Evolutionary conservation across 768 basidiomycete genomes (phyloP).

Genomic region (Floccularia luteovirens): DNA sequence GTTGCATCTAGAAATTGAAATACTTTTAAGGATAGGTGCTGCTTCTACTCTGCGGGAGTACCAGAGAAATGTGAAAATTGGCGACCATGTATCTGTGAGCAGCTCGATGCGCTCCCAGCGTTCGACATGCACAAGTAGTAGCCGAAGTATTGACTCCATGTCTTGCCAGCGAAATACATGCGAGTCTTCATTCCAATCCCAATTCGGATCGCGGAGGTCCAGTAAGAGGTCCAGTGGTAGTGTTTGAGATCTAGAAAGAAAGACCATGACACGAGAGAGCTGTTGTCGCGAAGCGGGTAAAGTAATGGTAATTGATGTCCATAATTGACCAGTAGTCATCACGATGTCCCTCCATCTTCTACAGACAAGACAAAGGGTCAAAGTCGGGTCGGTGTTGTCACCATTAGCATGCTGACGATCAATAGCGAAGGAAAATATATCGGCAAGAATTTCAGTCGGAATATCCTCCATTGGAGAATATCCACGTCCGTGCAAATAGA

Average conservation of each 20-base stretch:
- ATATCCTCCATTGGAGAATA: not conserved
- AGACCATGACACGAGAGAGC: conserved; percentile 25
- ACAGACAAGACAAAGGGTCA: conserved; percentile 38
- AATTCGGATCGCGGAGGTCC: conserved; percentile 51
- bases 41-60: conserved; percentile 23
- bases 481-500: not conserved
- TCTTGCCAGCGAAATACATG: conserved; percentile 34
- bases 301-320: conserved; percentile 41
- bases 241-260: conserved; percentile 35
- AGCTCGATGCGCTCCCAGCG: conserved; percentile 44
- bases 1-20: conserved; percentile 49
- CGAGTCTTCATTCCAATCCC: conserved; percentile 42
- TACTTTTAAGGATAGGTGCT: conserved; percentile 26
- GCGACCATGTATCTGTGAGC: conserved; percentile 55
- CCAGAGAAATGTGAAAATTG: conserved; percentile 44
- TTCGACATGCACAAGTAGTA: conserved; percentile 33
- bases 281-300: conserved; percentile 32
- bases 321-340: conserved; percentile 35
- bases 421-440: not conserved
- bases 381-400: not conserved
- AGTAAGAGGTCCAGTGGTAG: conserved; percentile 43
- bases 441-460: not conserved
- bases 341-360: conserved; percentile 42
- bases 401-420: not conserved
- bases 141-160: conserved; percentile 37